Base-by-base conservation (phyloP, 2,329 filamentous ascomycete genomes). In the Rutstroemia sp. region DNA sequence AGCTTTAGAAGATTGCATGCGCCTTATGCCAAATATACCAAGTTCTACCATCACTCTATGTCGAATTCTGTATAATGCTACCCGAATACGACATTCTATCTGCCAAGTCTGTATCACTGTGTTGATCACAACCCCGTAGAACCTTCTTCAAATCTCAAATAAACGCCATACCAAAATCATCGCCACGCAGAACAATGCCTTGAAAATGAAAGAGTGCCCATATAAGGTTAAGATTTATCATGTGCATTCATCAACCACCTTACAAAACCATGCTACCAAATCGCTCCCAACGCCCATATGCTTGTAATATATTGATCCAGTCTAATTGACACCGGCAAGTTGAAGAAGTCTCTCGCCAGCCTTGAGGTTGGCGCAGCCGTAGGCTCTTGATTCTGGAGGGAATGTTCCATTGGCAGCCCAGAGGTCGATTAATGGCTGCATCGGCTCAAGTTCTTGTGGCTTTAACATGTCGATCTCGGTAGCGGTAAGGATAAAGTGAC, bases 381-480 rank as follows among this genome's bases (percentile, higher is more conserved):
- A 85, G 2, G 82, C 83, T 72, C 83, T 85, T 44, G 81, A 85
- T 60, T 88, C 87, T 12, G 83, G 82, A 2, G 91, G 91, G 65
- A 97, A 88, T 25, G 92, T 88, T 58, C 92, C 91, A 68, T 92
- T 92, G 60, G 86, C 86, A 25, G 91, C 85, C 87, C 92, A 96
- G 48, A 96, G 80, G 67, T 96, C 91, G 64, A 97, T 89, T 64
- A 97, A 75, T 25, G 89, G 90, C 75, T 95, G 89, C 90, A 97
- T 96, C 21, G 92, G 92, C 77, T 96, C 92, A 66, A 95, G 81
- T 73, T 96, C 92, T 67, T 90, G 87, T 58, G 91, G 89, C 64
- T 87, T 87, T 60, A 97, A 81, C 75, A 97, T 86, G 65, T 88
- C 87, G 63, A 91, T 82, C 48, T 88, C 87, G 54, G 88, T 91